Percentiles rank a stretch among this genome's conserved stretches.
Evolutionary conservation across 106 monocot species (phyloP).

Genomic region (Chionographis japonica): DNA sequence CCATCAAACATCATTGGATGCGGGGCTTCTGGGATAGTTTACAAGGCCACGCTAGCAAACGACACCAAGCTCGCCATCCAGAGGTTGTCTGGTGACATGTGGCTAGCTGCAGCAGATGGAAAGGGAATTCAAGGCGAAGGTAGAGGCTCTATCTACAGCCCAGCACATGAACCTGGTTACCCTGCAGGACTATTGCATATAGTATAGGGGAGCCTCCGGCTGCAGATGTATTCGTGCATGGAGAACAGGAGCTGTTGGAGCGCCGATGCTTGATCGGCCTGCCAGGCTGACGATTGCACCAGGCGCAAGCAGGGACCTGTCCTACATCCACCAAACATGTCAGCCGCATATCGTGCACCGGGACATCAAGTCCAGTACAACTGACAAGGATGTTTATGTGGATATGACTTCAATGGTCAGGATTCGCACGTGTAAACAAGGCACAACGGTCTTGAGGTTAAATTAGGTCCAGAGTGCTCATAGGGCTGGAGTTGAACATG

Average conservation of each 20-base stretch:
- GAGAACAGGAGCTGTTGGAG: constrained; percentile 14
- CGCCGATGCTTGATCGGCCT: constrained; percentile 6
- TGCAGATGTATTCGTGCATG: constrained; percentile 15
- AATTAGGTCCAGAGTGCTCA: too few relatives aligned
- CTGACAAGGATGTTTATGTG: too few relatives aligned
- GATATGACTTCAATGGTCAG: too few relatives aligned
- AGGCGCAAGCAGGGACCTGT: neutral
- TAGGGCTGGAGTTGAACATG: too few relatives aligned
- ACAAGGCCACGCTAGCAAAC: constrained; percentile 8
- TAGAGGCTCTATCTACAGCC: constrained; percentile 13
- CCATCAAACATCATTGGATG: constrained; percentile 11
- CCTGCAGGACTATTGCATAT: constrained; percentile 6
- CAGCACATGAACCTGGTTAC: constrained; percentile 15
- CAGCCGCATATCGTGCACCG: too few relatives aligned
- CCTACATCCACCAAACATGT: too few relatives aligned
- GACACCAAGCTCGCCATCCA: constrained; percentile 13
- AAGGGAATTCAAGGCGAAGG: constrained; percentile 19
- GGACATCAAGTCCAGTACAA: too few relatives aligned
- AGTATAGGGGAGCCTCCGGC: constrained; percentile 2
- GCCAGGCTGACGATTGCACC: constrained; percentile 11
- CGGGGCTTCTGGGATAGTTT: constrained; percentile 8
- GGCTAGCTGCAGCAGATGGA: constrained; percentile 1
- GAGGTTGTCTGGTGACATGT: constrained; percentile 2
- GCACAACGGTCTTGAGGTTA: too few relatives aligned
- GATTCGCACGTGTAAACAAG: too few relatives aligned